Base-by-base conservation (phyloP, 2,329 filamentous ascomycete species). In the Passalora sequoiae region DNA sequence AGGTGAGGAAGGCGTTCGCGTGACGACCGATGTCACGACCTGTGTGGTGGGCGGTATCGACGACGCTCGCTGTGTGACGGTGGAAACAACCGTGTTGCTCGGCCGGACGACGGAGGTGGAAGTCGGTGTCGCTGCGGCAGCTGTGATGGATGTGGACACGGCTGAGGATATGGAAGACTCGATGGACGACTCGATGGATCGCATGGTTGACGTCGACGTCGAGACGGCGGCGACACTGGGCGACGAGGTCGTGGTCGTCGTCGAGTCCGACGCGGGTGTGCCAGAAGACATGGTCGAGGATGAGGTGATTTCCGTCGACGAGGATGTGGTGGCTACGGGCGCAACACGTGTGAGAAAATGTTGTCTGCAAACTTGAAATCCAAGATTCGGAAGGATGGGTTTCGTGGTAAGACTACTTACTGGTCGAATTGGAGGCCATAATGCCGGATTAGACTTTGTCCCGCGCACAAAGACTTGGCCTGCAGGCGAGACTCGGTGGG, bases 11-110 rank as follows among this genome's bases (percentile, higher is more conserved):
- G 39, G 33, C 3, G 47, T 36, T 16, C 40, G 40, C 17, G 48
- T 51, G 7, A 54, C 40, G 21, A 55, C 39, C 9, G 53, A 54
- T 12, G 53, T 55, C n/a, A 48, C 19, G 15, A 50, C 37, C 39
- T 41, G 41, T 21, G 53, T 55, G 32, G 48, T 53, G 19, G 50
- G 38, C 22, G 53, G 48, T 15, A 44, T 35, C 22, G 49, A 43
- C 2, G 51, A 54, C 12, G 41, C 37, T 25, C 43, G 46, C 16
- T 50, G 22, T 8, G 49, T 49, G 6, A 43, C 41, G 15, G 51
- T 51, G 12, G 44, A 38, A 16, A 39, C 21, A 20, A 38, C 16
- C 15, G 40, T 27, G 27, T 31, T 40, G 30, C 30, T 43, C 30
- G 47, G 19, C 17, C 29, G 9, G 32, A 27, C 35, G 36, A 41